Conservation (phyloP, 2,329 filamentous ascomycete genomes). For the Tolypocladium album region DNA sequence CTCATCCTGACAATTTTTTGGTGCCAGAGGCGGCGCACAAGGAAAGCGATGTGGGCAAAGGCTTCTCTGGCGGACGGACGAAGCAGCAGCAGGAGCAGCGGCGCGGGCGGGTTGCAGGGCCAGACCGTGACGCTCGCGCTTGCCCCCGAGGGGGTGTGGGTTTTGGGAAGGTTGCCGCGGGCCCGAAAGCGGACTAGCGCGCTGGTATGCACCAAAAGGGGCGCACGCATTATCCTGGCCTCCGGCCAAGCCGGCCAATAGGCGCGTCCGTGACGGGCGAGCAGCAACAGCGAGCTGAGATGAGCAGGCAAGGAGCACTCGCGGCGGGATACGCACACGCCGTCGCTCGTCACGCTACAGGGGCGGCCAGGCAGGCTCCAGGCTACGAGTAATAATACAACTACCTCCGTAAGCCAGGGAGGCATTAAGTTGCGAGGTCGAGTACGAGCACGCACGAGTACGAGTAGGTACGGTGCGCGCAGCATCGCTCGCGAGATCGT, state of each 20-base stretch:
- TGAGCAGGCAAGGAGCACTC: neutral
- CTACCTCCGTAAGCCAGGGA: neutral
- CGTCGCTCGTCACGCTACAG: neutral
- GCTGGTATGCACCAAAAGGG: neutral
- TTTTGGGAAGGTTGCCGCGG: conserved; percentile 1
- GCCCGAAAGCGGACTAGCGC: neutral
- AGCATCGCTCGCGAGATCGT: neutral
- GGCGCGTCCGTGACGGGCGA: neutral
- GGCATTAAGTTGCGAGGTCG: neutral
- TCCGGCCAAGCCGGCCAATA: conserved; percentile 1
- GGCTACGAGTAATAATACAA: neutral
- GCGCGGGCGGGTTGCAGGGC: conserved; percentile 1
- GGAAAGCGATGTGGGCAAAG: conserved; percentile 20
- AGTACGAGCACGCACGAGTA: no score
- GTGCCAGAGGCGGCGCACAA: conserved; percentile 28
- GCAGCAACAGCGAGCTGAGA: no score
- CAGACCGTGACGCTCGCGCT: conserved; percentile 12
- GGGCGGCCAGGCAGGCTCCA: neutral
- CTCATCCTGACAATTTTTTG: conserved; percentile 28
- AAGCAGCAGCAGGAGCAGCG: conserved; percentile 5
- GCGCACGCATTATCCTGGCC: conserved; percentile 6
- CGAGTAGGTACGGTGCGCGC: no score
- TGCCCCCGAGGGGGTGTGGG: conserved; percentile 5
- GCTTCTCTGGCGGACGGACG: conserved; percentile 12
- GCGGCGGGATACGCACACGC: neutral